phyloP scores from a whole-genome alignment of 129 eudicot species.

The Pseudognaphalium luteoalbum region DNA sequence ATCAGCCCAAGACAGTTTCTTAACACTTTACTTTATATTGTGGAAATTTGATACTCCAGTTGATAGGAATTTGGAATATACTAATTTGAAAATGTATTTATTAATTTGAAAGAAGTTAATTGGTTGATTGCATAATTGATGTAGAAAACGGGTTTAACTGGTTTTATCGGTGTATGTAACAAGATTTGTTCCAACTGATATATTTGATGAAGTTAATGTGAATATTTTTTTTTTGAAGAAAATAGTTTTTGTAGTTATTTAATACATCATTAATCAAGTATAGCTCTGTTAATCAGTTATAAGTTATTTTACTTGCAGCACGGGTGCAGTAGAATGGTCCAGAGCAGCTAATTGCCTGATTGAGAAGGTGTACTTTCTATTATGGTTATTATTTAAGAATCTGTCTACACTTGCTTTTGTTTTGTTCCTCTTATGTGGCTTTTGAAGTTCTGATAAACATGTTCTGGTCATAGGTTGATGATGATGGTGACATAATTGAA shows the following conservation, averaged over 20 bases:
- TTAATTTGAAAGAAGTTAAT: too few relatives aligned
- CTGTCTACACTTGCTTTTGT: background rate
- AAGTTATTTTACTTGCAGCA: slow-evolving; percentile 2
- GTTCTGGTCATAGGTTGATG: slow-evolving; percentile 4
- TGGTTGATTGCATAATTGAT: too few relatives aligned
- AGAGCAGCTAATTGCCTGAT: slow-evolving; percentile 12
- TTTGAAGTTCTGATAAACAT: background rate
- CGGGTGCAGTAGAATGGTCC: slow-evolving; percentile 10
- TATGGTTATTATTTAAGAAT: background rate
- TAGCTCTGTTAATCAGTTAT: background rate
- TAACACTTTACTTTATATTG: background rate
- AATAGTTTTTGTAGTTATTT: too few relatives aligned
- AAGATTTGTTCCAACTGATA: too few relatives aligned
- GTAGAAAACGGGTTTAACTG: too few relatives aligned
- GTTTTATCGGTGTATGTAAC: too few relatives aligned
- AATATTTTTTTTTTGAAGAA: too few relatives aligned
- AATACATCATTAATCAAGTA: background rate
- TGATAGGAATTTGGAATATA: background rate
- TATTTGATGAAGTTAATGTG: too few relatives aligned
- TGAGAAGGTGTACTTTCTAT: background rate
- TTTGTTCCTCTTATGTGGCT: background rate
- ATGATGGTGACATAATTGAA: slow-evolving; percentile 1
- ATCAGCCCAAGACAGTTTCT: slow-evolving; percentile 2
- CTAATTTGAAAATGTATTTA: too few relatives aligned
- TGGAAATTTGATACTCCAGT: background rate